Conservation (phyloP, 2,329 filamentous ascomycete genomes). For the Colletotrichum ledebouriae region DNA sequence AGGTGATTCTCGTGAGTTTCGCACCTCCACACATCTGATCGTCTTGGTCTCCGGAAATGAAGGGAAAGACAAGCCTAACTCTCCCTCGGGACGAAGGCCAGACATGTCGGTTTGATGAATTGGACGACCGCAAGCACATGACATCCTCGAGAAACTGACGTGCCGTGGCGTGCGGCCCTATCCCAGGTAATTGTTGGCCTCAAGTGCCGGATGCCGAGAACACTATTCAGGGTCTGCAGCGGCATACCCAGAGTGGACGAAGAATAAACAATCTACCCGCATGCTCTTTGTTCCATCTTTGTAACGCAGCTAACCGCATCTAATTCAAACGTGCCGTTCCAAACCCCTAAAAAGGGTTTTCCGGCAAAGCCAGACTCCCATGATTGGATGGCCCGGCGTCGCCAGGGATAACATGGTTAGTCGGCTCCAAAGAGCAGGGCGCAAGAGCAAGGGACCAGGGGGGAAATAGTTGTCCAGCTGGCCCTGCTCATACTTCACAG, state of each 20-base stretch:
- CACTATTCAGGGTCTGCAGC: slow-evolving; percentile 14
- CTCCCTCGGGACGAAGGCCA: slow-evolving; percentile 5
- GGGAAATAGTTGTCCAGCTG: slow-evolving; percentile 1
- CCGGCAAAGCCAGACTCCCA: slow-evolving; percentile 13
- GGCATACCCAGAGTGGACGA: background rate
- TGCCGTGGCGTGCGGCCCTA: slow-evolving; percentile 2
- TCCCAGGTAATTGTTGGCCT: background rate
- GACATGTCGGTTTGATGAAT: slow-evolving; percentile 8
- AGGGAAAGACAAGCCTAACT: slow-evolving; percentile 15
- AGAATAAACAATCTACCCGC: slow-evolving; percentile 18
- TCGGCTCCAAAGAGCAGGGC: background rate
- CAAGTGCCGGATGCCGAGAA: slow-evolving; percentile 28
- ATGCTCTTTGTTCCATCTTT: slow-evolving; percentile 32
- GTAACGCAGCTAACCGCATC: slow-evolving; percentile 27
- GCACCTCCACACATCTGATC: slow-evolving; percentile 1
- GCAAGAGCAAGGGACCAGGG: background rate
- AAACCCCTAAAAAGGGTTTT: slow-evolving; percentile 17
- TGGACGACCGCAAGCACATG: background rate
- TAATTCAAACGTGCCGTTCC: slow-evolving; percentile 21
- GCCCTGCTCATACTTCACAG: slow-evolving; percentile 7
- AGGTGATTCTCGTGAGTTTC: slow-evolving; percentile 7
- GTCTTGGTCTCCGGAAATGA: slow-evolving; percentile 3
- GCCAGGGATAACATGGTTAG: slow-evolving; percentile 13
- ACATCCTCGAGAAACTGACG: background rate
- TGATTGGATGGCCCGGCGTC: slow-evolving; percentile 9